These are phyloP conservation scores for Eucalyptus virginea DNA, from an alignment of 345 rosid species.

Conservation along the genomic window DNA sequence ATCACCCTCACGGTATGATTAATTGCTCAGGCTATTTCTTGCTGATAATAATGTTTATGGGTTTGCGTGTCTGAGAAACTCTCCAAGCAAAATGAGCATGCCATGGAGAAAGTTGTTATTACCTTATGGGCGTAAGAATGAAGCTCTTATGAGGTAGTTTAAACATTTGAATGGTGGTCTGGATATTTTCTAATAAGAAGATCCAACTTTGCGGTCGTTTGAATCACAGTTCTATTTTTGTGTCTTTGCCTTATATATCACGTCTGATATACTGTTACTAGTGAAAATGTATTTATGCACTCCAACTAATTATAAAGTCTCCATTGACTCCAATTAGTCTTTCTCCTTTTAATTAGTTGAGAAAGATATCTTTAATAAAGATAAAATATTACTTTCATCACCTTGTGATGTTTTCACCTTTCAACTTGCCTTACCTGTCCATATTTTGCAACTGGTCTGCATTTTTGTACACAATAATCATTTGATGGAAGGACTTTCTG, in stretches of 20 bases:
- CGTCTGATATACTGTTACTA: not conserved
- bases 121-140: not conserved
- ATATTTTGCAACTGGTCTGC: not conserved
- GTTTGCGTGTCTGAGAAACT: not conserved
- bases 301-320: not conserved
- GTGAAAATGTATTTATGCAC: not conserved
- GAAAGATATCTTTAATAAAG: not conserved
- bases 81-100: not conserved
- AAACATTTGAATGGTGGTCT: not conserved
- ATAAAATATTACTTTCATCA: not conserved
- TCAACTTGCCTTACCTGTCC: not conserved
- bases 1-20: rapidly evolving
- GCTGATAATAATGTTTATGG: not conserved
- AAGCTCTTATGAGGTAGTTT: not conserved
- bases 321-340: not conserved
- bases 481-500: not conserved
- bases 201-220: not conserved
- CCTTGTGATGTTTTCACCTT: not conserved
- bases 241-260: not conserved
- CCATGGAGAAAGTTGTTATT: not conserved
- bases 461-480: not conserved
- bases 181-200: not conserved
- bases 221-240: not conserved
- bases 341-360: not conserved
- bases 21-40: not conserved